These are phyloP conservation scores for Calonectria naviculata DNA, from an alignment of 2,329 filamentous ascomycete species.

Conservation along the genomic window DNA sequence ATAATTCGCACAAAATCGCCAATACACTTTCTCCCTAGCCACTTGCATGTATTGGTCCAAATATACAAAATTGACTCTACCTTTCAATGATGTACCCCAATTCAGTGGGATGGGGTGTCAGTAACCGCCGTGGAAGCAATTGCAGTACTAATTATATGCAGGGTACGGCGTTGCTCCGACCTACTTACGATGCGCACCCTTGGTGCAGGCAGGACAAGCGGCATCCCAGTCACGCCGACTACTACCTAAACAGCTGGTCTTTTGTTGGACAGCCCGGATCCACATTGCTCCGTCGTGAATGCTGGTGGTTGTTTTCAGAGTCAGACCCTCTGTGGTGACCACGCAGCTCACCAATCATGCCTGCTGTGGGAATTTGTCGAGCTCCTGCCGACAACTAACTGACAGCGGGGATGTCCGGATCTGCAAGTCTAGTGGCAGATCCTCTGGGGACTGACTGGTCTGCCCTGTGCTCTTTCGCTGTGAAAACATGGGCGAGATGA, in stretches of 20 bases:
- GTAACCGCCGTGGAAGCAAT: neutral
- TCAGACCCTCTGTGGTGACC: neutral
- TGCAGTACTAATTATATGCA: neutral
- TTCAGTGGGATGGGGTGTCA: neutral
- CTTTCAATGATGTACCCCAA: neutral
- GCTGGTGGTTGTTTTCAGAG: neutral
- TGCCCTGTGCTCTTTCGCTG: no score
- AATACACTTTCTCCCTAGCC: neutral
- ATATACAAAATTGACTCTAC: neutral
- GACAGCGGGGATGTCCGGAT: slow-evolving; percentile 2
- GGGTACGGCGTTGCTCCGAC: neutral
- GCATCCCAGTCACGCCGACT: neutral
- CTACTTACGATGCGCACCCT: neutral
- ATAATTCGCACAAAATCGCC: neutral
- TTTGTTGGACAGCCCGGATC: neutral
- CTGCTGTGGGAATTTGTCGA: neutral
- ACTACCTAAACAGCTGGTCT: neutral
- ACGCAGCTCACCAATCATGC: neutral
- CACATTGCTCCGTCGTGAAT: neutral
- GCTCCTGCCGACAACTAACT: neutral
- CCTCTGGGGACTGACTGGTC: neutral
- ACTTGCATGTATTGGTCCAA: no score
- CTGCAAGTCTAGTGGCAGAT: neutral
- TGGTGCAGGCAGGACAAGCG: neutral
- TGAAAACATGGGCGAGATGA: neutral